phyloP scores from a whole-genome alignment of 768 basidiomycete genomes.

The Cystobasidium tubakii region DNA sequence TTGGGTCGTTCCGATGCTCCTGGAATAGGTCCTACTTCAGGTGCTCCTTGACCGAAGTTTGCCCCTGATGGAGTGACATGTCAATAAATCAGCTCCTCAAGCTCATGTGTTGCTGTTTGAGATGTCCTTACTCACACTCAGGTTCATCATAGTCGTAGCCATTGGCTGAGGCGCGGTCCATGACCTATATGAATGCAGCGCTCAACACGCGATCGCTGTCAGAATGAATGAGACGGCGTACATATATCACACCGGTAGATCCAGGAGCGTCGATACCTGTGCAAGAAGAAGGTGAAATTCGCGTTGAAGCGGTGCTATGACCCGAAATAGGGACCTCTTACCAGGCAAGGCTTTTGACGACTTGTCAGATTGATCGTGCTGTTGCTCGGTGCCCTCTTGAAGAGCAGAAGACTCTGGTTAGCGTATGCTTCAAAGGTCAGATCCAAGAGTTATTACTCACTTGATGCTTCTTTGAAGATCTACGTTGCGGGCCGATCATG shows the following conservation, averaged over 20 bases:
- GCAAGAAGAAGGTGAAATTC: too few relatives aligned
- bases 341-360: neutral
- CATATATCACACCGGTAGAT: constrained; percentile 37
- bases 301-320: too few relatives aligned
- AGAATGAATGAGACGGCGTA: neutral
- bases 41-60: constrained; percentile 59
- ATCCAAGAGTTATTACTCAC: neutral
- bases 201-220: neutral
- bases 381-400: neutral
- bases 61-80: constrained; percentile 47
- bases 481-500: neutral
- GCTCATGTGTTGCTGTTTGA: too few relatives aligned
- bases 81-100: too few relatives aligned
- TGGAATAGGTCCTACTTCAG: constrained; percentile 75
- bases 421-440: too few relatives aligned
- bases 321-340: too few relatives aligned
- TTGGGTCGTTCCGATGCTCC: constrained; percentile 64
- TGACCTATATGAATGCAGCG: neutral
- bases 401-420: too few relatives aligned
- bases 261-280: constrained; percentile 21
- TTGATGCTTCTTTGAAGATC: constrained; percentile 1
- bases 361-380: neutral
- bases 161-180: constrained; percentile 89
- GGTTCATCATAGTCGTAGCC: constrained; percentile 47
- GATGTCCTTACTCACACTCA: neutral